Evolutionary conservation across 2,329 filamentous ascomycete species (phyloP).

Genomic region (Phialemonium atrogriseum): DNA sequence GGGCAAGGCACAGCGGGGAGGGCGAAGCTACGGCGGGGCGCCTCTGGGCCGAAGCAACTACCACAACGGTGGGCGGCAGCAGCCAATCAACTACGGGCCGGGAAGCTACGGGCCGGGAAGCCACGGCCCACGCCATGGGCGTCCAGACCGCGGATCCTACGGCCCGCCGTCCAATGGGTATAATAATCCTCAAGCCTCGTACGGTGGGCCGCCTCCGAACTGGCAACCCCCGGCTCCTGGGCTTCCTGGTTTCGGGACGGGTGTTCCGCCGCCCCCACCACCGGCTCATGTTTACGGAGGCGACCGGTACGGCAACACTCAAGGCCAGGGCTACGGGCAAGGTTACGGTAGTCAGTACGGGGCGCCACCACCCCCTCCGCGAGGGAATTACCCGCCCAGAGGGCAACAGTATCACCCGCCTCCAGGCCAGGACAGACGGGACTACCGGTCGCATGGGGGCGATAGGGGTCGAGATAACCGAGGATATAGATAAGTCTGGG

Average conservation of each 20-base stretch:
- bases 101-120: too few species aligned
- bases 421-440: slow-evolving; percentile 11
- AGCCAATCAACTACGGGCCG: slow-evolving; percentile 45
- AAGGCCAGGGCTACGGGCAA: slow-evolving; percentile 3
- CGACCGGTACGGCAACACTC: slow-evolving; percentile 5
- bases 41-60: slow-evolving; percentile 25
- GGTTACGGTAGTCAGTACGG: slow-evolving; percentile 3
- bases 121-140: slow-evolving; percentile 9
- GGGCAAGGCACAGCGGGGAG: slow-evolving; percentile 53
- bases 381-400: background rate
- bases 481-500: slow-evolving; percentile 11
- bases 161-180: slow-evolving; percentile 7
- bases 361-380: slow-evolving; percentile 1
- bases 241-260: slow-evolving; percentile 31
- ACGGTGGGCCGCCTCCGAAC: slow-evolving; percentile 18
- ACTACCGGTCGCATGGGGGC: slow-evolving; percentile 9
- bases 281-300: slow-evolving; percentile 17
- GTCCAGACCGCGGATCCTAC: slow-evolving; percentile 7
- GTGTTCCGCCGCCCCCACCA: slow-evolving; percentile 34
- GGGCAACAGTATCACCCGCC: slow-evolving; percentile 8
- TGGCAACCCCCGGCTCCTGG: slow-evolving; percentile 39
- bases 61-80: slow-evolving; percentile 34
- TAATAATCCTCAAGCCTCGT: slow-evolving; percentile 11
- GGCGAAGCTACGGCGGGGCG: slow-evolving; percentile 62
- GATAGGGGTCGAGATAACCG: slow-evolving; percentile 7